Conservation (phyloP, 2,329 filamentous ascomycete genomes). For the Cryphonectria nitschkei region DNA sequence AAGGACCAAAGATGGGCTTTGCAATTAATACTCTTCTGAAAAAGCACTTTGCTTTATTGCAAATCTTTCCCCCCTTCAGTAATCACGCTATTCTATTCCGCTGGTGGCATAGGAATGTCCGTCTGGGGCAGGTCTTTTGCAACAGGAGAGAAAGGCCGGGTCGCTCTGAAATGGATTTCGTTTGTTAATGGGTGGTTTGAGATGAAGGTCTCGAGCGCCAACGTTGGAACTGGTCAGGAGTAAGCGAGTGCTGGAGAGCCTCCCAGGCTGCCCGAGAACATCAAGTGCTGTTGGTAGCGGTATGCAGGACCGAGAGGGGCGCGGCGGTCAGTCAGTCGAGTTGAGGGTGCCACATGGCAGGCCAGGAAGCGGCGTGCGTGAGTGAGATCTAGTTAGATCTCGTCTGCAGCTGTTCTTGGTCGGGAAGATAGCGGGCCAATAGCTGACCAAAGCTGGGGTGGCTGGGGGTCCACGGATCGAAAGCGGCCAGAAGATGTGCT, state of each 20-base stretch:
- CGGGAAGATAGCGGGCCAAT: conserved; percentile 19
- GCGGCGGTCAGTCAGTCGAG: not conserved
- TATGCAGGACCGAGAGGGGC: not conserved
- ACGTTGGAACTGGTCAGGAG: conserved; percentile 33
- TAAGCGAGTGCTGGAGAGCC: not conserved
- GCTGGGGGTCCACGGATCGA: not conserved
- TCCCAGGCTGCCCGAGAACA: not conserved
- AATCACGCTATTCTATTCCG: too few species aligned
- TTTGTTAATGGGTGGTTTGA: conserved; percentile 35
- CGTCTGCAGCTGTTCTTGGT: not conserved
- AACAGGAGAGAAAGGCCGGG: too few species aligned
- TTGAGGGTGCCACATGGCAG: conserved; percentile 20
- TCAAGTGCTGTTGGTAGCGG: not conserved
- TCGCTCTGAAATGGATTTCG: not conserved
- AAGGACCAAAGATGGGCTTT: too few species aligned
- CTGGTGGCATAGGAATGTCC: too few species aligned
- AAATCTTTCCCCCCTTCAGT: too few species aligned
- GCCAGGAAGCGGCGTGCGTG: conserved; percentile 10
- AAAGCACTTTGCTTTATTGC: too few species aligned
- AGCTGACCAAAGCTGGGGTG: not conserved
- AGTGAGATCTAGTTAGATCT: conserved; percentile 1
- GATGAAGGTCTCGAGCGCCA: conserved; percentile 52
- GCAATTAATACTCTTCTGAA: too few species aligned
- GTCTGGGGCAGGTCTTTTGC: too few species aligned
- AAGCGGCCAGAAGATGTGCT: not conserved